Evolutionary conservation across 169 alveolate species (phyloP), one percentile per base, ranked within the genome.

Genomic region (Cryptosporidium baileyi): DNA sequence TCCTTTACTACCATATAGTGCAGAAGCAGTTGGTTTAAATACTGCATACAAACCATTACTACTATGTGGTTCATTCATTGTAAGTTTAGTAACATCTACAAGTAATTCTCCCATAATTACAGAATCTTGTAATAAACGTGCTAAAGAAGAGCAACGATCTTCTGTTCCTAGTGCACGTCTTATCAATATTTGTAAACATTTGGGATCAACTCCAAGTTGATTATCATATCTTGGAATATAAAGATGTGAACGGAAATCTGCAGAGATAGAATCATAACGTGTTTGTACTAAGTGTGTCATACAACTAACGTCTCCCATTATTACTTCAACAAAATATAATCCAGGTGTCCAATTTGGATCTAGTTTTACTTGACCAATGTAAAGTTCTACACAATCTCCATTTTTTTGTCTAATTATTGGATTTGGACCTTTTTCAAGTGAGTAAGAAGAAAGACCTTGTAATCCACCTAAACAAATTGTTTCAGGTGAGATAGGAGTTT

Each of bases 271-370:
- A 74, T 74, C 85, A 22, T 74, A 74, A 19, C 85, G 43, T 41
- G 85, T 74, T 57, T 74, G 85, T 19, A 74, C 85, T 38, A 74
- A 74, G 26, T 74, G 85, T 17, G 85, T 74, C 65, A 74, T 57
- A n/a, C 85, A 74, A 54, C 85, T 74, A 3, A 74, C 85, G 38
- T 74, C 85, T 11, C 85, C 85, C 85, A 74, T 74, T 32, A 74
- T 74, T 19, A 74, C 85, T 41, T 74, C 85, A 74, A 74, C 85
- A 9, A 74, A 74, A 30, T 74, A 74, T 0, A 74, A 43, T 4
- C 85, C 85, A 8, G 85, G 85, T 8, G 85, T 74, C 85, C 85
- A 74, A 57, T 51, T 57, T 9, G 67, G 67, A 43, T 74, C 85
- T 17, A 74, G 85, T 38, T 51, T 74, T 36, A 74, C 85, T 54